Evolutionary conservation across 2,329 filamentous ascomycete species (phyloP).

Genomic region (Pseudogymnoascus verrucosus): DNA sequence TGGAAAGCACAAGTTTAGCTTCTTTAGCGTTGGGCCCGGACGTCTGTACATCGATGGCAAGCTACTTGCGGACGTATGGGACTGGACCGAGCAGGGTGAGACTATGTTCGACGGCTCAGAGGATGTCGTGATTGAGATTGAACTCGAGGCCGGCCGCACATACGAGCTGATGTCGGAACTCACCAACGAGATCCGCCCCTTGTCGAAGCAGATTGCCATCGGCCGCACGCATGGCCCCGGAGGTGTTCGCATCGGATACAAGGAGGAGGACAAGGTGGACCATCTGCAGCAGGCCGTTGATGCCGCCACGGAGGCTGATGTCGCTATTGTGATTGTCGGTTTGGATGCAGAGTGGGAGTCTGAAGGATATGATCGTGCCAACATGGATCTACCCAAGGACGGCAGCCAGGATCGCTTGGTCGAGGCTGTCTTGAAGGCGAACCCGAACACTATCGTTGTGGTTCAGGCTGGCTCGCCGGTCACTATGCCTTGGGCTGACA

Average conservation of each 20-base stretch:
- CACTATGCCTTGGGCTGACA: constrained; percentile 60
- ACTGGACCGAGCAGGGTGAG: constrained; percentile 62
- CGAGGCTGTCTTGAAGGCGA: constrained; percentile 52
- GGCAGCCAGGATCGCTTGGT: constrained; percentile 56
- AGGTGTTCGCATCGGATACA: constrained; percentile 64
- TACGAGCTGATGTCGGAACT: constrained; percentile 57
- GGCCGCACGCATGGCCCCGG: constrained; percentile 58
- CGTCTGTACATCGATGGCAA: constrained; percentile 52
- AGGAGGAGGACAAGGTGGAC: constrained; percentile 52
- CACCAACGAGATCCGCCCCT: constrained; percentile 57
- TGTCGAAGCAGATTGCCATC: constrained; percentile 49
- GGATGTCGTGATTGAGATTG: constrained; percentile 53
- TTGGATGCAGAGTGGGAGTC: constrained; percentile 70
- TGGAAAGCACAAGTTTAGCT: constrained; percentile 58
- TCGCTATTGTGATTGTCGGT: constrained; percentile 61
- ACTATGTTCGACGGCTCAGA: constrained; percentile 64
- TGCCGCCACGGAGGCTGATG: constrained; percentile 53
- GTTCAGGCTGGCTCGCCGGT: constrained; percentile 63
- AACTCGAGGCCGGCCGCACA: constrained; percentile 50
- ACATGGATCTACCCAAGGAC: constrained; percentile 50
- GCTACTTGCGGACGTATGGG: constrained; percentile 56
- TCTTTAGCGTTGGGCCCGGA: constrained; percentile 59
- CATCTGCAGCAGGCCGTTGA: constrained; percentile 58
- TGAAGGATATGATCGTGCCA: constrained; percentile 60
- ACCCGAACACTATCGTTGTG: constrained; percentile 59